Base-by-base conservation (phyloP, 2,329 filamentous ascomycete genomes). In the Claviceps sp. region DNA sequence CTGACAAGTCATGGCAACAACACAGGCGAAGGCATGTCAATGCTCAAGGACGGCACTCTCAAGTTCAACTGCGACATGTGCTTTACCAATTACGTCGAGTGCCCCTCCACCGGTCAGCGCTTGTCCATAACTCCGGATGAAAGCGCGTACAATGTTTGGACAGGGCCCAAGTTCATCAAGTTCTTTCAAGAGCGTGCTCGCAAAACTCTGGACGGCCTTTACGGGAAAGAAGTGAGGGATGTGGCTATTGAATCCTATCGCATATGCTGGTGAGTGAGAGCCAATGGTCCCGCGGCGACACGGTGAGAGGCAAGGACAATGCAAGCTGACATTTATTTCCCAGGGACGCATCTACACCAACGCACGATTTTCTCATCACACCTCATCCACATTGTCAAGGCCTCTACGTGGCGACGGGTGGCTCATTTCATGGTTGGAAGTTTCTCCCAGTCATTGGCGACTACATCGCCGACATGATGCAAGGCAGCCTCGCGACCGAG, bases 381-480 rank as follows among this genome's bases (percentile, higher is more conserved):
- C 73, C 77, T 2, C 70, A 78, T 55, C 63, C 70, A 5, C 64
- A 70, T 57, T 79, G 56, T 54, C 58, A 61, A 41, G 78, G 77
- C 54, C 63, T 85, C 14, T 82, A 76, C 62, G 62, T 85, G 24
- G 81, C 80, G 0, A 77, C 76, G 0, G 80, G 77, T 13, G 81
- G 81, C 1, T 82, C 78, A 13, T 81, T 83, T 56, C 81, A 84
- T 60, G 75, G 76, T 34, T 83, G 76, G 73, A 84, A 84, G 62
- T 82, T 84, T 59, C 66, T 84, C 26, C 80, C 80, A 1, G 76
- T 75, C 24, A 76, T 82, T 56, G 80, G 81, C 3, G 74, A 76
- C 53, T 84, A 84, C 62, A 69, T 80, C 52, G 67, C 70, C 34
- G 70, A 77, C 56, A 70, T 74, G 67, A 61, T 75, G 60, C 61